phyloP scores from a whole-genome alignment of 441 rosid genomes.

The Cnidoscolus chayamansa region DNA sequence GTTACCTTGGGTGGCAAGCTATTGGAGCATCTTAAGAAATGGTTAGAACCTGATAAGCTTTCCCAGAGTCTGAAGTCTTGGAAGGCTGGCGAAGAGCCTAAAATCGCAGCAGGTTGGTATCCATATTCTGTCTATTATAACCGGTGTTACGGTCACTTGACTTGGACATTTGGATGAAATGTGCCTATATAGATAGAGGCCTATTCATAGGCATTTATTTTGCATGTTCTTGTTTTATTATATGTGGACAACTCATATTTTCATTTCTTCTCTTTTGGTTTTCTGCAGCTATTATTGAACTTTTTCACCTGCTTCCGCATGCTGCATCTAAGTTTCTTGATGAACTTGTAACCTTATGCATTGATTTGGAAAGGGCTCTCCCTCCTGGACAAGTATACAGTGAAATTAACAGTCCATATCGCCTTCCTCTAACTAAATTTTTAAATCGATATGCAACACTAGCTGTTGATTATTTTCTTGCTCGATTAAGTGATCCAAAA shows the following conservation, averaged over 20 bases:
- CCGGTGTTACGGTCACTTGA: constrained; percentile 1
- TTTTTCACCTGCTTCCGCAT: constrained; percentile 94
- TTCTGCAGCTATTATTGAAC: constrained; percentile 97
- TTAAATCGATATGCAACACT: constrained; percentile 89
- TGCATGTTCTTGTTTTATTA: constrained; percentile 1
- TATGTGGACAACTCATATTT: constrained; percentile 12
- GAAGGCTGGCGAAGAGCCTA: constrained; percentile 99
- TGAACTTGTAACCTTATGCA: constrained; percentile 90
- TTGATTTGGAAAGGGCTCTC: constrained; percentile 92
- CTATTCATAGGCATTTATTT: background rate
- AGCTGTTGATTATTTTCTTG: constrained; percentile 97
- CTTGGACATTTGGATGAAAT: background rate
- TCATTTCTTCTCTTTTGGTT: constrained; percentile 24
- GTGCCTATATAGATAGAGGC: background rate
- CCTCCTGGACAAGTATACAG: constrained; percentile 89
- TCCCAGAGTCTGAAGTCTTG: constrained; percentile 89
- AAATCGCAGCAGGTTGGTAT: constrained; percentile 91
- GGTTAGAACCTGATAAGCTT: constrained; percentile 99
- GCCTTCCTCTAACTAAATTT: constrained; percentile 90
- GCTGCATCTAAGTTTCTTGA: constrained; percentile 98
- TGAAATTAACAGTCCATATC: constrained; percentile 98
- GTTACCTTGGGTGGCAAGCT: constrained; percentile 96
- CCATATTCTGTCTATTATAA: constrained; percentile 15
- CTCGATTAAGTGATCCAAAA: constrained; percentile 83
- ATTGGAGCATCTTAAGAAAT: constrained; percentile 97